phyloP scores from a whole-genome alignment of 495 filamentous ascomycete species.

The Ascobolus immersus region DNA sequence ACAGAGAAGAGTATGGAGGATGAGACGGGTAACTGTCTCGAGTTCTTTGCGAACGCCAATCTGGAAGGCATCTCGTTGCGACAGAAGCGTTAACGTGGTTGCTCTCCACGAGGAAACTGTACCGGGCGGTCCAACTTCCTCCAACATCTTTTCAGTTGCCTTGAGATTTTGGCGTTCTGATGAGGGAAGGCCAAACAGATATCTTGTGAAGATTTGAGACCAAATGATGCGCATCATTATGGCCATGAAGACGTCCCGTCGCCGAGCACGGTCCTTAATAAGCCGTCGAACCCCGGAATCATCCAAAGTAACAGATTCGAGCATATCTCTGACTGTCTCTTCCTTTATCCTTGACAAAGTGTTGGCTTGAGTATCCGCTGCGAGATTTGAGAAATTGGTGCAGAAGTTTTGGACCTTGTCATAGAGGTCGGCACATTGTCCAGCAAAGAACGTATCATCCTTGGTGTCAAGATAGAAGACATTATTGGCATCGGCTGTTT shows the following conservation, averaged over 20 bases:
- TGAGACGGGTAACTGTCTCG: conserved; percentile 65
- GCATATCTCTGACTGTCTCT: conserved; percentile 68
- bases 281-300: conserved; percentile 71
- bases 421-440: conserved; percentile 78
- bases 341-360: conserved; percentile 55
- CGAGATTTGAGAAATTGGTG: conserved; percentile 84
- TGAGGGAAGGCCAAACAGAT: conserved; percentile 91
- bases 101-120: conserved; percentile 92
- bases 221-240: conserved; percentile 95
- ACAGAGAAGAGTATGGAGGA: conserved; percentile 49
- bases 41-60: conserved; percentile 59
- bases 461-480: conserved; percentile 57
- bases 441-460: conserved; percentile 85
- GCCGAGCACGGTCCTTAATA: conserved; percentile 57
- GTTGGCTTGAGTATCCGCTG: conserved; percentile 62
- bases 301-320: conserved; percentile 83
- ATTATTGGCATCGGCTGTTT: too few relatives aligned
- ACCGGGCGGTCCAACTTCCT: conserved; percentile 52
- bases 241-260: conserved; percentile 86
- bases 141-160: conserved; percentile 66
- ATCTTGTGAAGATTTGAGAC: conserved; percentile 92
- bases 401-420: conserved; percentile 91
- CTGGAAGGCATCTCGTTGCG: conserved; percentile 45
- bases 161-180: conserved; percentile 95
- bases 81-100: conserved; percentile 68